A percentile compares a stretch with the other conserved stretches of the same genome.
Evolutionary conservation across 2,329 filamentous ascomycete species (phyloP).

Genomic region (Stagonosporopsis vannaccii): DNA sequence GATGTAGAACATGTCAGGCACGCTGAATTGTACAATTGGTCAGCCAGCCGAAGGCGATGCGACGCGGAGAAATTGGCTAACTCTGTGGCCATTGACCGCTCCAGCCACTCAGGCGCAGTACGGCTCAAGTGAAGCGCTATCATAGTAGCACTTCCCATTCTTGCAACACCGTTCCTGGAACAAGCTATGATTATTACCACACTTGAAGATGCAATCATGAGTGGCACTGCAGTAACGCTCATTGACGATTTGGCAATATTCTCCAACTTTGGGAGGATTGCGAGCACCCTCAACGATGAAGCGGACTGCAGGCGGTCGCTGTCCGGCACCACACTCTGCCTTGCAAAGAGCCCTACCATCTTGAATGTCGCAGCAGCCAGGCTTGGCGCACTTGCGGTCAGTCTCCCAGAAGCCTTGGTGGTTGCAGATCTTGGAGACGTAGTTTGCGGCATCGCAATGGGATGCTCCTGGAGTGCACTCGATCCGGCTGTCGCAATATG

Average conservation of each 20-base stretch:
- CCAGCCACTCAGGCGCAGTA: background rate
- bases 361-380: constrained; percentile 13
- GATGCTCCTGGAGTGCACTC: constrained; percentile 3
- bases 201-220: background rate
- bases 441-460: constrained; percentile 9
- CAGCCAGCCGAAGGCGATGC: background rate
- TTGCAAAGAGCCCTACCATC: constrained; percentile 15
- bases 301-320: background rate
- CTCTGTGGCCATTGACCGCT: background rate
- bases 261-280: background rate
- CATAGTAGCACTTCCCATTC: background rate
- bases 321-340: constrained; percentile 3
- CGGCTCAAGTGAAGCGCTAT: background rate
- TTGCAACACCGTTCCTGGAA: background rate
- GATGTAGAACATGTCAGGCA: background rate
- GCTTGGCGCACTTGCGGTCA: constrained; percentile 16
- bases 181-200: background rate
- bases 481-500: constrained; percentile 2
- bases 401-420: constrained; percentile 8
- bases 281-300: background rate
- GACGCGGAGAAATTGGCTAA: background rate
- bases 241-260: background rate
- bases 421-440: constrained; percentile 6
- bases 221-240: background rate
- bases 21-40: background rate